Evolutionary conservation across 2,329 filamentous ascomycete species (phyloP).

Genomic region (Arthrobotrys entomopaga): DNA sequence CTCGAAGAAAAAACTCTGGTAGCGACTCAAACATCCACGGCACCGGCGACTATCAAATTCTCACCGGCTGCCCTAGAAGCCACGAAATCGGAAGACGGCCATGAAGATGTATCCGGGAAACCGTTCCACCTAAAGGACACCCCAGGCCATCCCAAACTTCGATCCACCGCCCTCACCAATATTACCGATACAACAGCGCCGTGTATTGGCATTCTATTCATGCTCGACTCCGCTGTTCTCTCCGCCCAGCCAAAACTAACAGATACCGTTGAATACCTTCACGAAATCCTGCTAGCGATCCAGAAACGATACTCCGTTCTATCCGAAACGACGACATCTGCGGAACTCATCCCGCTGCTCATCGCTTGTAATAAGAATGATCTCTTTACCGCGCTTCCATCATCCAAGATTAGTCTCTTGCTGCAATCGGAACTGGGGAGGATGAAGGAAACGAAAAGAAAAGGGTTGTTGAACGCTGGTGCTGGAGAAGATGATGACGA

Average conservation of each 20-base stretch:
- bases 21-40: conserved; percentile 47
- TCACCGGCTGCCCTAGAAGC: conserved; percentile 26
- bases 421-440: conserved; percentile 84
- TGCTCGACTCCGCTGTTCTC: conserved; percentile 81
- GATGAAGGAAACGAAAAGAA: conserved; percentile 79
- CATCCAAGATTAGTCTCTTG: conserved; percentile 76
- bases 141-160: conserved; percentile 93
- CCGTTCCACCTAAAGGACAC: conserved; percentile 70
- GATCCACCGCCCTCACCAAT: conserved; percentile 72
- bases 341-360: conserved; percentile 73
- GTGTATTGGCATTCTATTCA: conserved; percentile 79
- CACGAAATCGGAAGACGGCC: conserved; percentile 28
- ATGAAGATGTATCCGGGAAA: conserved; percentile 1
- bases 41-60: conserved; percentile 36
- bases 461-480: conserved; percentile 83
- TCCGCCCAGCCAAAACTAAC: conserved; percentile 62
- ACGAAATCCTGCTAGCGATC: conserved; percentile 84
- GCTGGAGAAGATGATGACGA: conserved; percentile 73
- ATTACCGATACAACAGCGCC: conserved; percentile 61
- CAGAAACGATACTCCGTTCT: conserved; percentile 74
- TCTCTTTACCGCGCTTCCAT: conserved; percentile 89
- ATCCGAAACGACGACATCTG: conserved; percentile 68
- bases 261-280: conserved; percentile 82
- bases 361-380: conserved; percentile 96
- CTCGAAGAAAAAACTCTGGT: conserved; percentile 49